Conservation (phyloP, 73 alveolate genomes). For the Vitrella brassicaformis region DNA sequence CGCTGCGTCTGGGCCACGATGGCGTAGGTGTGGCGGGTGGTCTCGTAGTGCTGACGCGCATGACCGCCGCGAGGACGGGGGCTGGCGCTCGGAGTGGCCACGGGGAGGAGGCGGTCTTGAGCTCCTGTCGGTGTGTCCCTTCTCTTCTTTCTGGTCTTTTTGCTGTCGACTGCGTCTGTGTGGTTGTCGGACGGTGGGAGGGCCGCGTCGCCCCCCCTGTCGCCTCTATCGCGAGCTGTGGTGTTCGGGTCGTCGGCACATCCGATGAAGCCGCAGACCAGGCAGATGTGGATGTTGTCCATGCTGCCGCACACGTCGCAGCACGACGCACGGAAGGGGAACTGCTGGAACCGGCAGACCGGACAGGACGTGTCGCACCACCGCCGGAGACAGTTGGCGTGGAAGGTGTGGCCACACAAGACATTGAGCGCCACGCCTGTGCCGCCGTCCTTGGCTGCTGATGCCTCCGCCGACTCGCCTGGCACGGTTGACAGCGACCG, state of each 20-base stretch:
- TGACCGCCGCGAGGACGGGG: constrained; percentile 13
- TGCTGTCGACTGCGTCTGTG: no score
- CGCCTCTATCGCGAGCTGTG: no score
- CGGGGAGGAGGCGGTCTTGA: no score
- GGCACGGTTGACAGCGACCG: no score
- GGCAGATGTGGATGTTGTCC: constrained; percentile 29
- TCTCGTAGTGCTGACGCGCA: constrained; percentile 28
- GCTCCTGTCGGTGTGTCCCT: no score
- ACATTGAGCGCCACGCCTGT: constrained; percentile 14
- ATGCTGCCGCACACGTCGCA: constrained; percentile 28
- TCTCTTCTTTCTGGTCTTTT: no score
- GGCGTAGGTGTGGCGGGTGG: constrained; percentile 25
- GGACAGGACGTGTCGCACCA: constrained; percentile 39
- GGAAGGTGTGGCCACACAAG: constrained; percentile 34
- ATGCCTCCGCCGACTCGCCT: background rate
- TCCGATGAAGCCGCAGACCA: constrained; percentile 32
- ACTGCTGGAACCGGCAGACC: constrained; percentile 39
- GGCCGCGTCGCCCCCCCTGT: no score
- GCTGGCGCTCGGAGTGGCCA: no score
- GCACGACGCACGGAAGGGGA: constrained; percentile 24
- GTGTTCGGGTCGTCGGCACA: no score
- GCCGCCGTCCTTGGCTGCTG: background rate
- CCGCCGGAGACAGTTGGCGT: constrained; percentile 16
- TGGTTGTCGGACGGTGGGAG: no score
- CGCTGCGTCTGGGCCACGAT: constrained; percentile 13